Evolutionary conservation across 495 filamentous ascomycete species (phyloP), one percentile per base, ranked within the genome.

Genomic region (Xylaria cubensis): DNA sequence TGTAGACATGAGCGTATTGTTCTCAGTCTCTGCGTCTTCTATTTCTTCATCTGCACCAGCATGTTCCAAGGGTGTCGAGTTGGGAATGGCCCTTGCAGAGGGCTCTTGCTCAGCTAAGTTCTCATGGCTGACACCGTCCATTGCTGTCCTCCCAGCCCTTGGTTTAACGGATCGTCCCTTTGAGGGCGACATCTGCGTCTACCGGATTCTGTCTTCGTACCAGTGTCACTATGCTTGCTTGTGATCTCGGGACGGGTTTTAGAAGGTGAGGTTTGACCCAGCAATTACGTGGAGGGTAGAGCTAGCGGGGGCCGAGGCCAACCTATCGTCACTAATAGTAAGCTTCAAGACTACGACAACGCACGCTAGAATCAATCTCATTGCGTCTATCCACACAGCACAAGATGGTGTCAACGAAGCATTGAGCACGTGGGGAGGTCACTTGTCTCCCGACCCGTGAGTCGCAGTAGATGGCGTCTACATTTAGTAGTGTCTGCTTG

Each of bases 1-100:
- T 9, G 69, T 71, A n/a, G 61, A 32, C 69, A 71, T 56, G 36
- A 64, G 48, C 10, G 42, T 15, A 48, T 34, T 48, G 17, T 3
- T 34, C 24, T 62, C 15, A 15, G 21, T 55, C 48, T 64, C 69
- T n/a, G 46, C 34, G 12, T 42, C 29, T 5, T 44, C 59, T 3
- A 12, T n/a, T 17, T 44, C 46, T 55, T 56, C 46, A 19, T 51
- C 29, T 10, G 2, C 59, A 34, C 17, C 36, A 13, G 42, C 21
- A 41, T 39, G 15, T 6, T 15, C n/a, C 5, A 36, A 46, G 4
- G 26, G 13, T 13, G 3, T 34, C 3, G 26, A 10, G 1, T 32
- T 17, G 1, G 26, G 46, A n/a, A 21, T 7, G 2, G 12, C 34
- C 48, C 36, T n/a, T 34, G 24, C 12, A 21, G 24, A 13, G 13